Conservation (phyloP, 176 grass and related monocot genomes). For the Elaeis guineensis region DNA sequence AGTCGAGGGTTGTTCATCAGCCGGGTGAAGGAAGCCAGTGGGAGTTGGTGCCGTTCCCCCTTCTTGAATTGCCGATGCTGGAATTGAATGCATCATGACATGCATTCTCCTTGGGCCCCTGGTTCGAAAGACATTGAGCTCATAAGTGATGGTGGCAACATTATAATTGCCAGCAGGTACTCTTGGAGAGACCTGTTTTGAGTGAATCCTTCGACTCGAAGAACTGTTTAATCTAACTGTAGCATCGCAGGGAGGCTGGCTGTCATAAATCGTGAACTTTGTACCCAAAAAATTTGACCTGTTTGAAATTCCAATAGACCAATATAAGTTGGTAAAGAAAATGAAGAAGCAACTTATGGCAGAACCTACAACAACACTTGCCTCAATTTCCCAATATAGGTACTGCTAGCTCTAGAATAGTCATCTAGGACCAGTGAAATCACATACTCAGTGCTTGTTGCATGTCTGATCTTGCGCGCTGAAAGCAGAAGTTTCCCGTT, state of each 20-base stretch:
- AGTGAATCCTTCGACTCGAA: conserved; percentile 61
- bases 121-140: conserved; percentile 88
- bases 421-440: conserved; percentile 71
- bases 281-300: conserved; percentile 97
- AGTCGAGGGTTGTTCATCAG: conserved; percentile 36
- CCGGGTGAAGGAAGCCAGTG: conserved; percentile 44
- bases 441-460: conserved; percentile 68
- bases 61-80: conserved; percentile 54
- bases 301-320: conserved; percentile 19
- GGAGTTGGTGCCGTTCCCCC: conserved; percentile 77
- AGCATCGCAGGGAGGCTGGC: conserved; percentile 62
- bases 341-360: background rate
- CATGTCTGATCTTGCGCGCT: conserved; percentile 75
- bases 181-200: conserved; percentile 88
- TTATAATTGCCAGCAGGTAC: conserved; percentile 83
- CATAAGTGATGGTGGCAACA: conserved; percentile 64
- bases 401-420: conserved; percentile 87
- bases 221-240: conserved; percentile 41
- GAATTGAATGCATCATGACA: conserved; percentile 77
- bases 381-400: conserved; percentile 95
- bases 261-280: conserved; percentile 91
- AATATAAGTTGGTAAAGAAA: conserved; percentile 1
- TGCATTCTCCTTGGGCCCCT: conserved; percentile 96
- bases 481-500: conserved; percentile 92
- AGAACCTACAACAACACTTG: conserved; percentile 16